Evolutionary conservation across 257 asterid genomes (phyloP).

Genomic region (Capsicum baccatum): DNA sequence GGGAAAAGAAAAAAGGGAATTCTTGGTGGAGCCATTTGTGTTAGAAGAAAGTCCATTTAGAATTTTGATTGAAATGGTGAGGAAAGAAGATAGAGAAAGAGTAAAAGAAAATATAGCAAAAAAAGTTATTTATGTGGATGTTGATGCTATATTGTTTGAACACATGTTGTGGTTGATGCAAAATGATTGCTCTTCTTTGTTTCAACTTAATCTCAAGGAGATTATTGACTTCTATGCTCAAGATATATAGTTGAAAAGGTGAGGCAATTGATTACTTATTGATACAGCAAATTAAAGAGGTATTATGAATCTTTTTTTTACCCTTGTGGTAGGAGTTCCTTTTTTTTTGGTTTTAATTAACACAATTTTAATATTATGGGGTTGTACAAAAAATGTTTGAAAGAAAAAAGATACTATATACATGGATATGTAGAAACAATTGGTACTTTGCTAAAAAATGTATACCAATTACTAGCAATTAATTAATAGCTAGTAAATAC

Average conservation of each 20-base stretch:
- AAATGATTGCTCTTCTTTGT: constrained; percentile 52
- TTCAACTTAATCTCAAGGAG: constrained; percentile 51
- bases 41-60: constrained; percentile 43
- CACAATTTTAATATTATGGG: neutral
- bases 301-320: neutral
- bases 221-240: constrained; percentile 52
- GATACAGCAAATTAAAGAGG: neutral
- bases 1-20: constrained; percentile 50
- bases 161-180: constrained; percentile 56
- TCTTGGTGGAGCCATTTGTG: constrained; percentile 47
- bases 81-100: constrained; percentile 35
- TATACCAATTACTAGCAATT: neutral
- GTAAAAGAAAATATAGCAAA: constrained; percentile 23
- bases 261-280: neutral
- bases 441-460: neutral
- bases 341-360: constrained; percentile 11
- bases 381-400: neutral
- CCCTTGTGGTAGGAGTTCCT: neutral
- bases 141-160: constrained; percentile 55
- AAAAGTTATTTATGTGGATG: constrained; percentile 47
- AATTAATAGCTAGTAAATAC: neutral
- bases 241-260: constrained; percentile 32
- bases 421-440: neutral
- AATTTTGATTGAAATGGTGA: constrained; percentile 42
- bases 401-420: neutral